Evolutionary conservation across 1,284 basidiomycete species (phyloP), one percentile per base, ranked within the genome.

Genomic region (Inonotus obliquus): DNA sequence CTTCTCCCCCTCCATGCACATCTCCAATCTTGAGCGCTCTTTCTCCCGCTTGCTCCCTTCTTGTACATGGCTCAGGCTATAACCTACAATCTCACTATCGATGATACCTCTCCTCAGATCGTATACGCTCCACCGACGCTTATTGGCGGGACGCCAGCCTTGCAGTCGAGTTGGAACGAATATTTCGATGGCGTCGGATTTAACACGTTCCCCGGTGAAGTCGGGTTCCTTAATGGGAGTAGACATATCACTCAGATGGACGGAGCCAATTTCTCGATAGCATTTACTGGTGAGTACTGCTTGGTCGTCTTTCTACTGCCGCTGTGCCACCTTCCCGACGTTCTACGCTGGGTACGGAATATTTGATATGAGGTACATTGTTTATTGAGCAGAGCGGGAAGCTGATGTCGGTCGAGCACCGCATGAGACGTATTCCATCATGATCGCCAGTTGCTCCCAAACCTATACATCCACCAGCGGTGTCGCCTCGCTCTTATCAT

Each of bases 31-130:
- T 59, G 49, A 52, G 57, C 44, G 49, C 61, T 32, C 37, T 41
- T 56, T 55, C 53, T 45, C 41, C 56, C 37, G 21, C 41, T 44
- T 44, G 57, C 57, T 54, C 39, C 35, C 29, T 19, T 27, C 51
- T 48, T 53, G 41, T 57, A 32, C 62, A 63, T 63, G 62, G 62
- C 62, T 29, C 44, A 56, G 54, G 41, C 39, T 25, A 53, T 53
- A 60, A 49, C 58, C 10, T 76, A 82, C 67, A 75, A 77, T 67
- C 75, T 89, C 73, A 71, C 74, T 61, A 75, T 91, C 69, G 81
- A 86, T 71, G 83, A 90, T 70, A 82, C 82, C 56, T 89, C 87
- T 37, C 89, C 89, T 13, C 71, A 77, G 52, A 75, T 91, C 67
- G 68, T 69, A 44, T 91, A 89, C 74, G 76, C 73, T 60, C 89